These are phyloP conservation scores for Lasiosphaeria ovina DNA, from an alignment of 495 filamentous ascomycete genomes.

Conservation along the genomic window DNA sequence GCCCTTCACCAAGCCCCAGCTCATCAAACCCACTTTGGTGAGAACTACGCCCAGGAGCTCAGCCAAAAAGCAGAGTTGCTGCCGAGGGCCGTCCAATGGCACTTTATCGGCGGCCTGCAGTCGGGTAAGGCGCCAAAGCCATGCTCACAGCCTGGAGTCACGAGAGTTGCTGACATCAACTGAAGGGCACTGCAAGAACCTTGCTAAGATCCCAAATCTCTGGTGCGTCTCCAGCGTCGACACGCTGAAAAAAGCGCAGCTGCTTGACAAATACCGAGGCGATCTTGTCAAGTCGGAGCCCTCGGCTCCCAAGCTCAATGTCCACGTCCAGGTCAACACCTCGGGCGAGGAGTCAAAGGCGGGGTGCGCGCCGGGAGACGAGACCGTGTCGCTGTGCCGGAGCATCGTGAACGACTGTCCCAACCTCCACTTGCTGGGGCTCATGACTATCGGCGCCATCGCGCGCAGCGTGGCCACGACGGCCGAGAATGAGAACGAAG, in stretches of 20 bases:
- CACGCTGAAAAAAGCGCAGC: constrained; percentile 76
- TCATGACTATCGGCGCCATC: constrained; percentile 98
- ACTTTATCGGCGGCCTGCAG: constrained; percentile 92
- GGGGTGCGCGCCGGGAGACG: constrained; percentile 65
- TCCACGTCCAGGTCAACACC: constrained; percentile 94
- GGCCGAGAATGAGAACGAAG: constrained; percentile 80
- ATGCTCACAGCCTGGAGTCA: too few relatives aligned
- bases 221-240: constrained; percentile 93
- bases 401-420: constrained; percentile 69
- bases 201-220: constrained; percentile 86
- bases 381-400: constrained; percentile 59
- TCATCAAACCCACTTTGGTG: constrained; percentile 80
- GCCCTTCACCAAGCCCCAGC: constrained; percentile 65
- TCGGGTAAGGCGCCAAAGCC: constrained; percentile 39
- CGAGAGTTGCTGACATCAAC: neutral
- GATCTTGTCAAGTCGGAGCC: constrained; percentile 45
- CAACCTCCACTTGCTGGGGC: constrained; percentile 67
- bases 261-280: constrained; percentile 73
- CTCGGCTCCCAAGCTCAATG: constrained; percentile 51
- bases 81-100: constrained; percentile 79
- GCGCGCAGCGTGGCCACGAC: constrained; percentile 70
- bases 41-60: constrained; percentile 96
- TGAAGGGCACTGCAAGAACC: constrained; percentile 80
- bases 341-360: constrained; percentile 84
- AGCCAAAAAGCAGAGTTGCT: constrained; percentile 77